Conservation (phyloP, 2,329 filamentous ascomycete genomes). For the Colletotrichum neosansevieriae region DNA sequence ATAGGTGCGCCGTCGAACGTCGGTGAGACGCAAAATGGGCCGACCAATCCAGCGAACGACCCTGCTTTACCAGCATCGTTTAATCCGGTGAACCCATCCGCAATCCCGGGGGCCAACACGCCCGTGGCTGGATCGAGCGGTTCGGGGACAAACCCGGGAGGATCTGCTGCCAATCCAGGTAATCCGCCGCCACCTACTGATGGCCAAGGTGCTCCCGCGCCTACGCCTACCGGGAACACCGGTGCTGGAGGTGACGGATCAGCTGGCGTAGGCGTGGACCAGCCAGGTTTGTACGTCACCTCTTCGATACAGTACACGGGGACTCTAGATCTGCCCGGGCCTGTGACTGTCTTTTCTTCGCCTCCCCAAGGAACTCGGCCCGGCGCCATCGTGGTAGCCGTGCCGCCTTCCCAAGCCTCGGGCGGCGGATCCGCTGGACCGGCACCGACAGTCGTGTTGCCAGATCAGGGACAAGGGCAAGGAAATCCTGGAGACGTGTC, state of each 20-base stretch:
- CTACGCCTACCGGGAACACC: not conserved
- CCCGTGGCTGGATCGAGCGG: too few relatives aligned
- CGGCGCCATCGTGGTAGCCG: slow-evolving; percentile 28
- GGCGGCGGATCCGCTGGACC: not conserved
- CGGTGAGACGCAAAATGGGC: not conserved
- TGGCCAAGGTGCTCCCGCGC: not conserved
- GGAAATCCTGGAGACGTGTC: not conserved
- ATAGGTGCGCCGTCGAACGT: not conserved
- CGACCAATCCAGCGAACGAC: not conserved
- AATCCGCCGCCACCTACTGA: not conserved
- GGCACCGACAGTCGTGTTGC: not conserved
- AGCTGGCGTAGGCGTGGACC: not conserved
- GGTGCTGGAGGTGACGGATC: not conserved
- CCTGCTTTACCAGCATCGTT: too few relatives aligned
- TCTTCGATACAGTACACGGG: not conserved
- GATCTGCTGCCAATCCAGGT: too few relatives aligned
- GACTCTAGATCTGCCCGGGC: not conserved
- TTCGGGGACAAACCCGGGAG: too few relatives aligned
- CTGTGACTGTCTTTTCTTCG: not conserved
- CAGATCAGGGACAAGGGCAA: not conserved
- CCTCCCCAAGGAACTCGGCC: not conserved
- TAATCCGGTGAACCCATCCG: too few relatives aligned
- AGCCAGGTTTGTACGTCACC: not conserved
- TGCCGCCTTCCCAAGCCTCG: not conserved
- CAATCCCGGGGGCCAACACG: too few relatives aligned